Evolutionary conservation across 192 early-diverging fungal genomes (phyloP).

Genomic region (Phycomyces nitens): DNA sequence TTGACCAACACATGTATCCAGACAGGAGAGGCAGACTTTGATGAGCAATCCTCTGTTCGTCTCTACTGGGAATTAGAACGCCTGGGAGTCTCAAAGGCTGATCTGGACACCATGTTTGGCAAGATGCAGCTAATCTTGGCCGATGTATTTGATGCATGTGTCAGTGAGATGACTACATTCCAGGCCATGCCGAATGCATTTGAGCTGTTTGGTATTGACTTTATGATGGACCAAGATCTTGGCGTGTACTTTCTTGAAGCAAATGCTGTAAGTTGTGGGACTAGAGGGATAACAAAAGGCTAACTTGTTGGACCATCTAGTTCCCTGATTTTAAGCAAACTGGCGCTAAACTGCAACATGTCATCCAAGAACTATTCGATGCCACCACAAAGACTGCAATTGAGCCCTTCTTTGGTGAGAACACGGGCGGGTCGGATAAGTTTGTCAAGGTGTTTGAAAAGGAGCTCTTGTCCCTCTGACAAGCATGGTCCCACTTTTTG

Average conservation of each 20-base stretch:
- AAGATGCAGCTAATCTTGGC: conserved; percentile 53
- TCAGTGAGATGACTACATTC: conserved; percentile 59
- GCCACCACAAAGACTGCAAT: conserved; percentile 41
- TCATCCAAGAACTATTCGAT: conserved; percentile 59
- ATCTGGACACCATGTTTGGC: conserved; percentile 46
- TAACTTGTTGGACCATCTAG: too few relatives aligned
- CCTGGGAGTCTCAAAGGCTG: conserved; percentile 31
- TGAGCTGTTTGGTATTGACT: conserved; percentile 67
- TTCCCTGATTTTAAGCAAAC: conserved; percentile 73
- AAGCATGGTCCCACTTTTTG: background rate
- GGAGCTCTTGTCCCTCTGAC: conserved; percentile 15
- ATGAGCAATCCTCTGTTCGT: conserved; percentile 49
- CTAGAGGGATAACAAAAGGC: too few relatives aligned
- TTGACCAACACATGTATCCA: conserved; percentile 69
- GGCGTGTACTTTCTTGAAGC: conserved; percentile 56
- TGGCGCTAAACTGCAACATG: conserved; percentile 41
- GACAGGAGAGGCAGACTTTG: conserved; percentile 41
- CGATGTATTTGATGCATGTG: conserved; percentile 58
- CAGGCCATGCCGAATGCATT: conserved; percentile 61
- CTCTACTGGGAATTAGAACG: conserved; percentile 53
- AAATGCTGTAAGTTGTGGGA: conserved; percentile 44
- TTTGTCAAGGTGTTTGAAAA: conserved; percentile 31
- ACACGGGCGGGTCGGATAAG: background rate
- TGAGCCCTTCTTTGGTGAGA: conserved; percentile 31
- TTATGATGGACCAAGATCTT: conserved; percentile 54